Evolutionary conservation across 108 stramenopile genomes (phyloP), one percentile per base, ranked within the genome.

Genomic region (Cyclotella sp.): DNA sequence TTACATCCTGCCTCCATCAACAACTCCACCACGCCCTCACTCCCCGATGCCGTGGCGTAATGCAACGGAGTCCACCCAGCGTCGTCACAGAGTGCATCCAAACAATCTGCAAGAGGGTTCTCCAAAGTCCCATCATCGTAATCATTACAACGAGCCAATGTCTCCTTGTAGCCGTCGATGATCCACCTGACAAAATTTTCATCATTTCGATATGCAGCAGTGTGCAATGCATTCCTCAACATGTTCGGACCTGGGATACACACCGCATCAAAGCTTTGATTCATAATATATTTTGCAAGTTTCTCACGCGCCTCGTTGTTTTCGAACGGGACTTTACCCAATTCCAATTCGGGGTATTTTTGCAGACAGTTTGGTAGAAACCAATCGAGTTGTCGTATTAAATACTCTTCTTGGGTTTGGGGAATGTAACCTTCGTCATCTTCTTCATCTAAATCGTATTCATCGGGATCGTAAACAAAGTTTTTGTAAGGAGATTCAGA

Each of bases 61-160:
- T 92, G 90, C 39, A 92, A 63, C n/a, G 90, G 85, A 29, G 88
- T 78, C 88, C 87, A 95, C 15, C 94, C 94, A 28, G 86, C 91
- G 53, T 94, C 93, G n/a, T 73, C 34, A 65, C 93, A 94, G 7
- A 77, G 71, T 26, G 47, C 42, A 72, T 91, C 82, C 52, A 91
- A 44, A 54, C 70, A 80, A 13, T 52, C 57, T 0, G 65, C 9
- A 14, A 26, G 11, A 1, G 69, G 66, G 43, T 44, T 53, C 46
- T 58, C 55, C 55, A 55, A 5, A 34, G 34, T 44, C 14, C 70
- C 80, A 34, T 64, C 49, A 29, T 41, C 46, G 3, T 19, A 22
- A 34, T 22, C 7, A 10, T 21, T n/a, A 39, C 26, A 34, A 9
- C 7, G 59, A 42, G 5, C 24, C 29, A 62, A 39, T n/a, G 34